Base-by-base conservation (phyloP, 2,329 filamentous ascomycete genomes). In the Akanthomyces uredinophilus region DNA sequence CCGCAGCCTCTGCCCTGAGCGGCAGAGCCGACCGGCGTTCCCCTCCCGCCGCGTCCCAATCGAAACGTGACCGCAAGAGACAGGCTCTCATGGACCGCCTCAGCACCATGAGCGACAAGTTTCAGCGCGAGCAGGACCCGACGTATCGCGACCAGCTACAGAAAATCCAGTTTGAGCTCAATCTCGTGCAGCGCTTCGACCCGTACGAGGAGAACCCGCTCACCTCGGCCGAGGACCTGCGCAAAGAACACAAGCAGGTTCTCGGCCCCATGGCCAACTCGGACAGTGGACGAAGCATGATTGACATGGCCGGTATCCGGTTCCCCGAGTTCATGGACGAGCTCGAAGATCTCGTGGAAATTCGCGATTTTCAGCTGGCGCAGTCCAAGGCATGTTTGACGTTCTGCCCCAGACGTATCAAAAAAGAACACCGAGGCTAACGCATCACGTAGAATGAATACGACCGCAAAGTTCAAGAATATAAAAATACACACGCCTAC, bases 91-190 rank as follows among this genome's bases (percentile, higher is more conserved):
- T 87, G 67, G 92, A 96, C 64, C 88, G 90, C 66, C 84, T 96
- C 7, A 83, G 86, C 46, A 84, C 87, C 61, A 87, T 97, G 75
- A 87, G 88, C 60, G 86, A 89, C 60, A 87, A 87, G 67, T 94
- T 96, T 75, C 85, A 87, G 66, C 85, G 88, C 65, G 92, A 96
- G 71, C 85, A 91, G 66, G 92, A 96, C 74, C 81, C 84, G 65
- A 87, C 92, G 69, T 98, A 96, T 75, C 87, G 93, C 65, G 90
- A 95, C 67, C 92, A 97, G 75, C 83, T 97, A 2, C 89, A 95
- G 70, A 91, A 91, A 67, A 86, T 97, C n/a, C 93, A 97, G 76
- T 87, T 91, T 66, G 93, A 96, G 74, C 92, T 93, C 77, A 91
- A 85, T 63, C 83, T 96, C 51, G 91, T 96, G 67, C 87, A 92